Evolutionary conservation across 345 rosid genomes (phyloP).

Genomic region (Brassica napus): Da-Ae NC_063445.1:21054501-21055000

Average conservation of each 20-base stretch:
- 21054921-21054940: conserved; percentile 8
- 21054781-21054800: conserved; percentile 33
- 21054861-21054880: conserved; percentile 13
- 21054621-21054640: conserved; percentile 18
- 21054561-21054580: background rate
- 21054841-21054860: conserved; percentile 47
- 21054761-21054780: conserved; percentile 23
- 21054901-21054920: conserved; percentile 9
- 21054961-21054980: background rate
- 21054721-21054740: conserved; percentile 6
- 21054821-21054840: conserved; percentile 46
- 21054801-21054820: conserved; percentile 37
- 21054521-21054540: background rate
- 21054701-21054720: conserved; percentile 11
- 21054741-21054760: conserved; percentile 32
- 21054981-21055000: background rate
- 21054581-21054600: background rate
- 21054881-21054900: background rate
- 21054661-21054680: background rate
- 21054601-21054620: background rate
- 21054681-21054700: conserved; percentile 23
- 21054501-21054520: background rate
- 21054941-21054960: background rate
- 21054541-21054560: background rate
- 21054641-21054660: background rate